Percentiles rank a stretch among this genome's conserved stretches.
phyloP scores from a whole-genome alignment of 106 monocot genomes.

The Allium sativum region DNA sequence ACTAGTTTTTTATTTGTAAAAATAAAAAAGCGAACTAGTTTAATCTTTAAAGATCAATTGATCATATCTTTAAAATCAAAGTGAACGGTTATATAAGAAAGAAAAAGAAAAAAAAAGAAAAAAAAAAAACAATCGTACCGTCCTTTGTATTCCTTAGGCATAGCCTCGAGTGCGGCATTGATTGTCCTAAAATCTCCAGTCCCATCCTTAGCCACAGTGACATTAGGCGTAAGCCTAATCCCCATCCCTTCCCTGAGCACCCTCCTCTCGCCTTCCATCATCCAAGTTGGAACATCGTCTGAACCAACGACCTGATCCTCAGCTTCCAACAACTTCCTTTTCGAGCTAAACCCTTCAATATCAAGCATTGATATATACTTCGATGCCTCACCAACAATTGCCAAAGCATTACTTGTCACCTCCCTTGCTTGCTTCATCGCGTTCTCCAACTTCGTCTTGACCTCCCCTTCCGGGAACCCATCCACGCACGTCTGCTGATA shows the following conservation, averaged over 20 bases:
- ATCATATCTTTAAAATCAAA: no score
- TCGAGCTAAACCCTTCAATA: conserved; percentile 11
- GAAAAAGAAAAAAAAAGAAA: no score
- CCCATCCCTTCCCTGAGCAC: conserved; percentile 4
- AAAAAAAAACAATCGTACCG: no score
- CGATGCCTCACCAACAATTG: conserved; percentile 22
- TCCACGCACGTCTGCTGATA: conserved; percentile 38
- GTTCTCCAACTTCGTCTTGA: conserved; percentile 20
- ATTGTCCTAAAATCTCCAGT: conserved; percentile 38
- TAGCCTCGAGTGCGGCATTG: conserved; percentile 22
- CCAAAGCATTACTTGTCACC: conserved; percentile 41
- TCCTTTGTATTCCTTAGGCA: conserved; percentile 19
- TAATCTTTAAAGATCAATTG: no score
- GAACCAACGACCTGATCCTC: conserved; percentile 1
- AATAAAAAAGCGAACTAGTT: no score
- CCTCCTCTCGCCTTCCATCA: conserved; percentile 21
- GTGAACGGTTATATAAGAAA: no score
- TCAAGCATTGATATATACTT: conserved; percentile 14
- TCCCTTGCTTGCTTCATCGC: conserved; percentile 23
- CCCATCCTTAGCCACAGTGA: conserved; percentile 47
- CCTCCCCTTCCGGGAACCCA: conserved; percentile 38
- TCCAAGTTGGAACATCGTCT: conserved; percentile 27
- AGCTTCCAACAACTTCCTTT: conserved; percentile 8
- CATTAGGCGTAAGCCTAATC: conserved; percentile 25
- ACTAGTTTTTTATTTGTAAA: no score